phyloP scores from a whole-genome alignment of 176 grass and related monocot species.

The Otatea glauca region DNA sequence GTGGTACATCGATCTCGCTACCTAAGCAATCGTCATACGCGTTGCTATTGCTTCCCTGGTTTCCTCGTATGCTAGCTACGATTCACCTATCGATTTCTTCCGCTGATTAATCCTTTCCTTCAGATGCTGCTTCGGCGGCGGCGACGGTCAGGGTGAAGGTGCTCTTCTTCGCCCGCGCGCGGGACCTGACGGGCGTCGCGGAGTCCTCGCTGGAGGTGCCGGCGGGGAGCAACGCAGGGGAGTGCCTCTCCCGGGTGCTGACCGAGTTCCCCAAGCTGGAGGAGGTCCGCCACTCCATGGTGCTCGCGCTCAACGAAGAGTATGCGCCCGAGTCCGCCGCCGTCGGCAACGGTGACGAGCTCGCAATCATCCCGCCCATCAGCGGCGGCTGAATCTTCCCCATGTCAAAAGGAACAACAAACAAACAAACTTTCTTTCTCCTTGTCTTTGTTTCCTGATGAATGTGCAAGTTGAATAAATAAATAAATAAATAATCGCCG shows the following conservation, averaged over 20 bases:
- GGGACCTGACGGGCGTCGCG: slow-evolving; percentile 65
- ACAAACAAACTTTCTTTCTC: neutral
- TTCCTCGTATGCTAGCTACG: neutral
- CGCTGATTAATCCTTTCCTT: neutral
- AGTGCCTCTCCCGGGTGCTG: slow-evolving; percentile 67
- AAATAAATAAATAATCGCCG: neutral
- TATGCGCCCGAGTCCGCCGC: slow-evolving; percentile 67
- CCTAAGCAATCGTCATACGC: neutral
- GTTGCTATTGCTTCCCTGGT: neutral
- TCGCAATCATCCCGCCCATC: slow-evolving; percentile 89
- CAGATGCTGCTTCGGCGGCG: slow-evolving; percentile 33
- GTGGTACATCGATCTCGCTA: neutral
- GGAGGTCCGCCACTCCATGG: slow-evolving; percentile 80
- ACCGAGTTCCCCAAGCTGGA: slow-evolving; percentile 70
- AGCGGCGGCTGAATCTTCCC: slow-evolving; percentile 63
- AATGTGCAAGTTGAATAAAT: neutral
- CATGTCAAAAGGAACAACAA: neutral
- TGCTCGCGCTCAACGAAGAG: slow-evolving; percentile 85
- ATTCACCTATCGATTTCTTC: neutral
- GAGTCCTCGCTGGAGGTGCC: slow-evolving; percentile 61
- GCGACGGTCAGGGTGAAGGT: slow-evolving; percentile 59
- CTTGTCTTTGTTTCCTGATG: neutral
- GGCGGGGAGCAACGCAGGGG: slow-evolving; percentile 59
- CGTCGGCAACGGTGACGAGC: slow-evolving; percentile 70
- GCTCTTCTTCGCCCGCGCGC: slow-evolving; percentile 87